phyloP scores from a whole-genome alignment of 495 filamentous ascomycete species.

The Daldinia caldariorum region DNA sequence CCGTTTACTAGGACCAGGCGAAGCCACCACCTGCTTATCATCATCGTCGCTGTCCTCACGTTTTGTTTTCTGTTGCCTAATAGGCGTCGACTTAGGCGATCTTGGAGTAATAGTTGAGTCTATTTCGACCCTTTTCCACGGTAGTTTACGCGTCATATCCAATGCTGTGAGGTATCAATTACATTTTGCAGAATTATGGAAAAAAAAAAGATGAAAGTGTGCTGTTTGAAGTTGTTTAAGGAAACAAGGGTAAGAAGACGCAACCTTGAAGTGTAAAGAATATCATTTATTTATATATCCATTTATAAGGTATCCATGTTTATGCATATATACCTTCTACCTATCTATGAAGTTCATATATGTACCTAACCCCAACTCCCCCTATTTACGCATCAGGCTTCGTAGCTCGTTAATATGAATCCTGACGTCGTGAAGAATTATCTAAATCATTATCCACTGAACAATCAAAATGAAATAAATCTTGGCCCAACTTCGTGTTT shows the following conservation, averaged over 20 bases:
- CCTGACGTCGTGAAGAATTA: no score
- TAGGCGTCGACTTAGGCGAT: slow-evolving; percentile 26
- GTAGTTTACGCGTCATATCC: slow-evolving; percentile 44
- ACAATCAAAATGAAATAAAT: not conserved
- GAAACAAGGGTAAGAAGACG: not conserved
- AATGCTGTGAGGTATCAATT: not conserved
- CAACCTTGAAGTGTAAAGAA: not conserved
- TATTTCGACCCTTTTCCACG: slow-evolving; percentile 35
- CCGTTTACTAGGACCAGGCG: slow-evolving; percentile 15
- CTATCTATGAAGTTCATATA: not conserved
- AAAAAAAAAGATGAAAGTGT: not conserved
- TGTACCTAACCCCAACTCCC: not conserved
- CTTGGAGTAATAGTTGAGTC: not conserved
- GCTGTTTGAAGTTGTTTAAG: not conserved
- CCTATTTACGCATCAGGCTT: not conserved
- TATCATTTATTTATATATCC: not conserved
- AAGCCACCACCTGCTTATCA: not conserved
- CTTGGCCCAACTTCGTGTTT: not conserved
- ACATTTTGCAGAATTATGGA: slow-evolving; percentile 1
- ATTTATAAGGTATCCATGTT: no score
- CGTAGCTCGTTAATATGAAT: no score
- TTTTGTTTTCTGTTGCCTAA: slow-evolving; percentile 25
- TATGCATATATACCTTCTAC: not conserved
- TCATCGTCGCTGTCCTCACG: slow-evolving; percentile 17
- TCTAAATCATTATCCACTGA: no score